Evolutionary conservation across 352 stramenopile genomes (phyloP), one percentile per base, ranked within the genome.

Genomic region (Elongisporangium undulatum): DNA sequence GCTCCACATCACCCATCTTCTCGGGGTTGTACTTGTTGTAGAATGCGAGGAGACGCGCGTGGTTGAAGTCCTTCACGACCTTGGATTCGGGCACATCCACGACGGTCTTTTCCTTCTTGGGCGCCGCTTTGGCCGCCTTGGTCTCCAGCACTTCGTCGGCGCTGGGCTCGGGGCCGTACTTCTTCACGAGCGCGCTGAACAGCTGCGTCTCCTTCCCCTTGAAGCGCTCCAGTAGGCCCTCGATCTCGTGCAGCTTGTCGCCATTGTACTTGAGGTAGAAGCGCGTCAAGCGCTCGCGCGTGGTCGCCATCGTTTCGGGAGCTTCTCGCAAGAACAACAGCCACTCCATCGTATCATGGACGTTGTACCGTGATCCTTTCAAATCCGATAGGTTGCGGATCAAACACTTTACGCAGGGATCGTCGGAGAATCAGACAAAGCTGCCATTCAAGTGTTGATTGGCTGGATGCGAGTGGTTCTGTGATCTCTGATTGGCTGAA

Each of bases 191-290:
- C 56, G 78, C 74, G 53, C 65, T 77, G 65, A 94, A 94, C 41
- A 94, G 68, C 66, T 82, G 64, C 21, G 68, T 56, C 74, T 94
- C 85, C 51, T 84, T 87, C 20, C 85, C 85, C 62, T 87, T 87
- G 62, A 89, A 94, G 24, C 81, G 82, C 69, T 91, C 82, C 57
- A 94, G 64, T 61, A 91, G 77, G 49, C 81, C 74, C n/a, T 94
- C 80, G 53, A 92, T 85, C 66, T 94, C 85, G 51, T 90, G 68
- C 64, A 91, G 68, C 77, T 94, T 94, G 62, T 90, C 75, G 17
- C 77, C 65, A 61, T 92, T 94, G 70, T 94, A 92, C 72, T 94
- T 92, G 51, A 74, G 72, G 68, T 94, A 94, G 77, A 94, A 94
- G 58, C 82, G 81, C 72, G 76, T 75, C 29, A 94, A 61, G 45